phyloP scores from a whole-genome alignment of 345 rosid genomes.

The Camelina laxa region DNA sequence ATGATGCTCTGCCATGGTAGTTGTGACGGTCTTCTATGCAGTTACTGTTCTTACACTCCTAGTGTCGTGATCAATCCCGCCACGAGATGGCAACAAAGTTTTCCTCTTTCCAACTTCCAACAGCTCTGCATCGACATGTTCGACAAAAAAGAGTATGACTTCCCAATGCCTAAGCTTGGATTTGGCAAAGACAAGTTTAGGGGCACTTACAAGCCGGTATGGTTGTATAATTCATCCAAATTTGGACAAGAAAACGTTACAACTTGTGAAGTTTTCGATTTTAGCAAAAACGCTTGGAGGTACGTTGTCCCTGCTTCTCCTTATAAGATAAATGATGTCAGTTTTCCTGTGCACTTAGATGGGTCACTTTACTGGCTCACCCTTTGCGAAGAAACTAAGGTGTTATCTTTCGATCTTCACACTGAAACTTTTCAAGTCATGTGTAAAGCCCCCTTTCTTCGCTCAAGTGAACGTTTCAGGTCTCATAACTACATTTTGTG shows the following conservation, averaged over 20 bases:
- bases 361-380: background rate
- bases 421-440: conserved; percentile 7
- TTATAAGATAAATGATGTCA: background rate
- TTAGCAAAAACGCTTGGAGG: conserved; percentile 9
- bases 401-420: conserved; percentile 12
- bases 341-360: background rate
- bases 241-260: background rate
- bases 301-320: background rate
- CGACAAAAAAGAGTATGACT: no score
- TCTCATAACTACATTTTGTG: background rate
- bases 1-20: no score
- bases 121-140: no score
- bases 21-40: no score
- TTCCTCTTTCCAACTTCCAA: no score
- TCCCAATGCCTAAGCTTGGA: background rate
- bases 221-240: background rate
- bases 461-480: background rate
- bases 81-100: no score
- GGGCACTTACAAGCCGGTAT: background rate
- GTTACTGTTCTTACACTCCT: no score
- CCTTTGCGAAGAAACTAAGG: background rate
- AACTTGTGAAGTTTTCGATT: conserved; percentile 1
- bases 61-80: no score
- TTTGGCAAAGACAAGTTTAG: background rate
- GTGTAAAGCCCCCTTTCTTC: background rate